Percentiles rank a stretch among this genome's conserved stretches.
These are phyloP conservation scores for Linnemannia exigua DNA, from an alignment of 192 early-diverging fungal genomes.

Conservation along the genomic window DNA sequence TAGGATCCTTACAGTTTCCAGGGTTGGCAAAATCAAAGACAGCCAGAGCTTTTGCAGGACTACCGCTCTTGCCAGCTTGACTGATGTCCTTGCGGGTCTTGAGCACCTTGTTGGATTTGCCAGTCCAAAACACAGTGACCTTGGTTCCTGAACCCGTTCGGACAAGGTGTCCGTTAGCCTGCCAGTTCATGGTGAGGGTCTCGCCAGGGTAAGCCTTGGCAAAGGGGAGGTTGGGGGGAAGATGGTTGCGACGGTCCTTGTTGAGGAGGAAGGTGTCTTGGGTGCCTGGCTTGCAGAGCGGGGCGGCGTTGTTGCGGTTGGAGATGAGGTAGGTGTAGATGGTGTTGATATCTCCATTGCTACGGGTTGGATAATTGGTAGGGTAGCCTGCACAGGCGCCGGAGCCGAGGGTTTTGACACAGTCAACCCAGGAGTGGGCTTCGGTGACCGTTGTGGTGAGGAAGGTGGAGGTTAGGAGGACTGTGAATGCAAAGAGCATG, in stretches of 20 bases:
- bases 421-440: constrained; percentile 75
- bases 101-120: constrained; percentile 22
- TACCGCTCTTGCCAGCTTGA: constrained; percentile 24
- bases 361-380: constrained; percentile 67
- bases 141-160: neutral
- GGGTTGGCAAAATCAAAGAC: constrained; percentile 64
- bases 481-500: constrained; percentile 2
- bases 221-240: constrained; percentile 56
- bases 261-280: constrained; percentile 35
- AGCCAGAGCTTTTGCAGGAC: constrained; percentile 34
- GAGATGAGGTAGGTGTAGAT: constrained; percentile 67
- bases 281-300: constrained; percentile 64
- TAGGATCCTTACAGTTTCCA: constrained; percentile 56
- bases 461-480: neutral
- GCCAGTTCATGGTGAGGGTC: constrained; percentile 64
- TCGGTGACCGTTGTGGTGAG: constrained; percentile 40
- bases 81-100: constrained; percentile 29
- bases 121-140: constrained; percentile 36
- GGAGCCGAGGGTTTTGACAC: constrained; percentile 62
- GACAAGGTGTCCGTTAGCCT: constrained; percentile 69
- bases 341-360: constrained; percentile 60
- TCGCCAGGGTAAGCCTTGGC: constrained; percentile 64
- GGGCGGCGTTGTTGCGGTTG: constrained; percentile 39
- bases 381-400: constrained; percentile 62
- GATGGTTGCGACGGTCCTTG: constrained; percentile 28